Evolutionary conservation across 2,329 filamentous ascomycete genomes (phyloP).

Genomic region (Curvularia verruculosa): DNA sequence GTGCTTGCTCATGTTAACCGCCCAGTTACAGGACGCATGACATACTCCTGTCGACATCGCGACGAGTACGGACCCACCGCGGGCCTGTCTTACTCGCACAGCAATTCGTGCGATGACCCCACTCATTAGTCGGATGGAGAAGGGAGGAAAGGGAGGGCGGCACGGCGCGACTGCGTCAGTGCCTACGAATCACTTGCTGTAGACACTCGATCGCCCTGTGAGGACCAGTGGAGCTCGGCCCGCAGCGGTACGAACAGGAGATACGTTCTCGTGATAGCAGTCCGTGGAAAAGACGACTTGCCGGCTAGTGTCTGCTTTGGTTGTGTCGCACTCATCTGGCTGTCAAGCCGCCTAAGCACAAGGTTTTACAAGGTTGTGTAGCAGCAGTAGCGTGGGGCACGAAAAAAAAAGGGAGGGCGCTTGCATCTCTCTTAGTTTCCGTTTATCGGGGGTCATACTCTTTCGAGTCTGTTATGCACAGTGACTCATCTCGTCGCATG

Average conservation of each 20-base stretch:
- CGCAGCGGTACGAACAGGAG: constrained; percentile 21
- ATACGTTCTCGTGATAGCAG: constrained; percentile 19
- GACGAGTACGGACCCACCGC: background rate
- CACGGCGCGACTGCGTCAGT: constrained; percentile 35
- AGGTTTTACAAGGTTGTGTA: constrained; percentile 7
- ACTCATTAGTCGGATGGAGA: constrained; percentile 8
- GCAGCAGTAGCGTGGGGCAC: background rate
- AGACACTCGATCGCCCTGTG: constrained; percentile 15
- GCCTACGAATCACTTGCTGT: constrained; percentile 35
- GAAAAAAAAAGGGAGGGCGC: background rate
- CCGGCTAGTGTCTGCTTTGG: constrained; percentile 7
- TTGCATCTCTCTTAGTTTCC: constrained; percentile 5
- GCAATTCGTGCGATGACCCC: constrained; percentile 8
- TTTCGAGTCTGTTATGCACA: constrained; percentile 22
- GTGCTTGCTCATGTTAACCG: constrained; percentile 19
- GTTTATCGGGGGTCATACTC: constrained; percentile 16
- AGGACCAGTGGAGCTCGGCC: constrained; percentile 34
- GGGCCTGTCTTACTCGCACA: constrained; percentile 10
- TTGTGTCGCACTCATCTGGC: constrained; percentile 3
- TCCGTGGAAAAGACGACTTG: constrained; percentile 15
- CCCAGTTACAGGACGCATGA: constrained; percentile 16
- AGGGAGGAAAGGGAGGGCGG: constrained; percentile 30
- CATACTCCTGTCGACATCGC: constrained; percentile 16
- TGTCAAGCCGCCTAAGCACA: constrained; percentile 11
- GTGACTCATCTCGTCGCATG: constrained; percentile 8